Conservation (phyloP, 352 stramenopile species). For the Phytophthora quininea region DNA sequence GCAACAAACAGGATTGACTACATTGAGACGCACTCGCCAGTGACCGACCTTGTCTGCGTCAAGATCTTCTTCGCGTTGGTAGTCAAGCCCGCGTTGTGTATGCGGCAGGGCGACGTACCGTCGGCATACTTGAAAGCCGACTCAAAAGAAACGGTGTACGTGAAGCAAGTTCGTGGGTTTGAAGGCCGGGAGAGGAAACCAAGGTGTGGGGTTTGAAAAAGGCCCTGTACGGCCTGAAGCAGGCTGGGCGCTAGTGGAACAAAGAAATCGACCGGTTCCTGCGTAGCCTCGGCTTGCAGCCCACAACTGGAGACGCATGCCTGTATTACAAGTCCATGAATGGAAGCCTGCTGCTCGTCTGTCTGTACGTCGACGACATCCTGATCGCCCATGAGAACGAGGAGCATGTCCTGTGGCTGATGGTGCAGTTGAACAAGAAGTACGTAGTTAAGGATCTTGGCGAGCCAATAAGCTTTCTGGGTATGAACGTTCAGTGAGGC, state of each 20-base stretch:
- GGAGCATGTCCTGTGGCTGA: neutral
- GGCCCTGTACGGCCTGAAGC: slow-evolving; percentile 1
- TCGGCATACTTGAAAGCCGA: no score
- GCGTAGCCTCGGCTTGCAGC: neutral
- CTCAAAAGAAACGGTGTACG: no score
- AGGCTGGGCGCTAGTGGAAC: slow-evolving; percentile 6
- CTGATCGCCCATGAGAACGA: neutral
- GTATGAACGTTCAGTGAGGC: neutral
- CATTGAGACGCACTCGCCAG: no score
- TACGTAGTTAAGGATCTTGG: slow-evolving; percentile 6
- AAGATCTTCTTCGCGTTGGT: no score
- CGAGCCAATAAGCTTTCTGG: neutral
- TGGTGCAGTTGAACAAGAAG: neutral
- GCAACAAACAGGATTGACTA: no score
- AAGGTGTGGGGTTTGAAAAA: neutral
- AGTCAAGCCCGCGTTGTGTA: no score
- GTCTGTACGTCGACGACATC: slow-evolving; percentile 13
- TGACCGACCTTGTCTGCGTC: no score
- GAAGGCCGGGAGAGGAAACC: no score
- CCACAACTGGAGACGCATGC: neutral
- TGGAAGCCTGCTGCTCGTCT: slow-evolving; percentile 1
- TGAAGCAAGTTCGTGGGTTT: no score
- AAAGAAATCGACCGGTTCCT: slow-evolving; percentile 7
- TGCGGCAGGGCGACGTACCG: no score
- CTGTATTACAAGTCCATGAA: neutral